phyloP scores from a whole-genome alignment of 306 rosid genomes.

The Lupinus albus region DNA sequence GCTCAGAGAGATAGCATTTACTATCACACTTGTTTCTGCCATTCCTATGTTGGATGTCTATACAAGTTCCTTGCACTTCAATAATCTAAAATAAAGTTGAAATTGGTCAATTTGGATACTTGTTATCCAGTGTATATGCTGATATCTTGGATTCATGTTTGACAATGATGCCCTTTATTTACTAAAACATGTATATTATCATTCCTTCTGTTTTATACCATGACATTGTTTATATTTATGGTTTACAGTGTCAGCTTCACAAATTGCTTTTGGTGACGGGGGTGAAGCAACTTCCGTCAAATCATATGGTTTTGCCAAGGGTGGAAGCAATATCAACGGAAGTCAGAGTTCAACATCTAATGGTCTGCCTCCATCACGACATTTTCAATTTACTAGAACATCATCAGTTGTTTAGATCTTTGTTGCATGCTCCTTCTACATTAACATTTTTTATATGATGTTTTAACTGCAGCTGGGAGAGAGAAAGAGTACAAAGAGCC shows the following conservation, averaged over 20 bases:
- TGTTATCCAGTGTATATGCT: no score
- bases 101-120: conserved; percentile 8
- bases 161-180: background rate
- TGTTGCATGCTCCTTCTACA: conserved; percentile 24
- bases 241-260: conserved; percentile 62
- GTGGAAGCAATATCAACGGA: conserved; percentile 31
- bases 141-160: background rate
- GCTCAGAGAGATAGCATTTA: background rate
- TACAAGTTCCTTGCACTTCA: conserved; percentile 15
- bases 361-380: conserved; percentile 47
- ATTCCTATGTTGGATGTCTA: conserved; percentile 3
- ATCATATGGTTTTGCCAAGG: conserved; percentile 51
- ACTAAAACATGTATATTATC: conserved; percentile 3
- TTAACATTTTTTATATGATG: conserved; percentile 40
- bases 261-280: conserved; percentile 78
- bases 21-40: background rate
- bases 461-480: conserved; percentile 32
- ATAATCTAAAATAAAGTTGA: conserved; percentile 3
- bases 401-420: conserved; percentile 10
- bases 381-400: conserved; percentile 35
- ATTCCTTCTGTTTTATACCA: conserved; percentile 8
- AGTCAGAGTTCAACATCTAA: conserved; percentile 45
- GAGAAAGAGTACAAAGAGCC: conserved; percentile 81
- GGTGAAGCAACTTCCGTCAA: conserved; percentile 55
- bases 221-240: conserved; percentile 16